phyloP scores from a whole-genome alignment of 225 moss, liverwort and hornwort species.

The Takakia lepidozioides region DNA sequence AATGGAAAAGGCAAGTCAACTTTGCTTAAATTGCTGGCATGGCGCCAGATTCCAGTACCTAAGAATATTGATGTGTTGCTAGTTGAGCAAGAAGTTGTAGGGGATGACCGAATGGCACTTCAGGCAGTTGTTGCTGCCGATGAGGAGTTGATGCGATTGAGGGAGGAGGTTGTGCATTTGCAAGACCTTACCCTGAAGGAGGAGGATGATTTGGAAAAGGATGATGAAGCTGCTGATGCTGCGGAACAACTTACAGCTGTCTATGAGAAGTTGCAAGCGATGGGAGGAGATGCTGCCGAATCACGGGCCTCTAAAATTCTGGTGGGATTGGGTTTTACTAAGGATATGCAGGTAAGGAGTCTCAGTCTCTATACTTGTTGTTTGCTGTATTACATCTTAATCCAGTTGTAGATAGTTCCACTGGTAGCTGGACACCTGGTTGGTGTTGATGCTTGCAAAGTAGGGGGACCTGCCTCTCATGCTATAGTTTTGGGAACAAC shows the following conservation, averaged over 20 bases:
- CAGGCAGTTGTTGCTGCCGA: conserved; percentile 77
- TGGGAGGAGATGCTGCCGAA: conserved; percentile 82
- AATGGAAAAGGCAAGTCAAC: conserved; percentile 95
- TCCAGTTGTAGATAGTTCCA: too few relatives aligned
- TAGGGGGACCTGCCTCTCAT: too few relatives aligned
- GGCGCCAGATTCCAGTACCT: conserved; percentile 96
- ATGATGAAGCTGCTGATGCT: conserved; percentile 28
- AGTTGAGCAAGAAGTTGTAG: conserved; percentile 93
- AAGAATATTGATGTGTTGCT: conserved; percentile 90
- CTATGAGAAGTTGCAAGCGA: conserved; percentile 72
- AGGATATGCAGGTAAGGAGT: conserved; percentile 36
- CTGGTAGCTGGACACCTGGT: too few relatives aligned
- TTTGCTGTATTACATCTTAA: too few relatives aligned
- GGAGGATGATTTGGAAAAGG: conserved; percentile 21
- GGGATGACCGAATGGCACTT: conserved; percentile 76
- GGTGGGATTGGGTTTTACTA: conserved; percentile 83
- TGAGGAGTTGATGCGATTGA: conserved; percentile 63
- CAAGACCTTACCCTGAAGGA: conserved; percentile 30
- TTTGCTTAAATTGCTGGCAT: conserved; percentile 78
- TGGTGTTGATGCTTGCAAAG: too few relatives aligned
- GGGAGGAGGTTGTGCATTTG: conserved; percentile 60
- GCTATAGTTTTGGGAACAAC: too few relatives aligned
- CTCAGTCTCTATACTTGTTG: too few relatives aligned
- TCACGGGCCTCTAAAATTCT: conserved; percentile 83
- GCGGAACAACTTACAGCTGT: conserved; percentile 70